These are phyloP conservation scores for Russula dissimulans DNA, from an alignment of 768 basidiomycete genomes.

Conservation along the genomic window DNA sequence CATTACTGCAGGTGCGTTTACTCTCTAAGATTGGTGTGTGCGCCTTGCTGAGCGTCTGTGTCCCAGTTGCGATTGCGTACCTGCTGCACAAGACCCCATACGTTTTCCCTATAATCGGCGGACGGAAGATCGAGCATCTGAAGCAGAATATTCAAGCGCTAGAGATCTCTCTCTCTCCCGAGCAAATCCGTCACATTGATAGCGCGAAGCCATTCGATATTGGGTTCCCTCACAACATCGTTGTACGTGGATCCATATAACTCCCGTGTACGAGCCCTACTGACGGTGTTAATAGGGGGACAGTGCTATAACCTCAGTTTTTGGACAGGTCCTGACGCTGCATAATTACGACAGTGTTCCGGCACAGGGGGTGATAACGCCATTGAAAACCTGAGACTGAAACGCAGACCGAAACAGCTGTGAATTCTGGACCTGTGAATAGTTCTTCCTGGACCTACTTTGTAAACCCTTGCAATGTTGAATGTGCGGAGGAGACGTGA, in stretches of 20 bases:
- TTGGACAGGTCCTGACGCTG: no score
- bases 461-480: not conserved
- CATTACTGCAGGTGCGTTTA: slow-evolving; percentile 36
- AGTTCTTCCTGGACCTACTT: not conserved
- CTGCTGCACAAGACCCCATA: slow-evolving; percentile 45
- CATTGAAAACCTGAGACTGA: not conserved
- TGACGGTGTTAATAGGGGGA: not conserved
- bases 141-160: slow-evolving; percentile 42
- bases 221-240: slow-evolving; percentile 35
- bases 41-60: not conserved
- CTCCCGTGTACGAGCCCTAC: not conserved
- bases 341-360: not conserved
- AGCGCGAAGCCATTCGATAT: slow-evolving; percentile 33
- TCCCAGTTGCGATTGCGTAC: slow-evolving; percentile 43
- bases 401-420: not conserved
- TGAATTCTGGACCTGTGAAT: not conserved
- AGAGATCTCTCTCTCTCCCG: slow-evolving; percentile 35
- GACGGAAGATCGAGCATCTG: slow-evolving; percentile 45
- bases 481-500: no score
- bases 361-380: not conserved
- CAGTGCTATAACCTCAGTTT: not conserved
- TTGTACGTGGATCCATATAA: slow-evolving; percentile 23
- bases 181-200: slow-evolving; percentile 41
- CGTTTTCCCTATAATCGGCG: slow-evolving; percentile 45
- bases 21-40: not conserved